These are phyloP conservation scores for Parietaria judaica DNA, from an alignment of 306 rosid genomes.

Conservation along the genomic window DNA sequence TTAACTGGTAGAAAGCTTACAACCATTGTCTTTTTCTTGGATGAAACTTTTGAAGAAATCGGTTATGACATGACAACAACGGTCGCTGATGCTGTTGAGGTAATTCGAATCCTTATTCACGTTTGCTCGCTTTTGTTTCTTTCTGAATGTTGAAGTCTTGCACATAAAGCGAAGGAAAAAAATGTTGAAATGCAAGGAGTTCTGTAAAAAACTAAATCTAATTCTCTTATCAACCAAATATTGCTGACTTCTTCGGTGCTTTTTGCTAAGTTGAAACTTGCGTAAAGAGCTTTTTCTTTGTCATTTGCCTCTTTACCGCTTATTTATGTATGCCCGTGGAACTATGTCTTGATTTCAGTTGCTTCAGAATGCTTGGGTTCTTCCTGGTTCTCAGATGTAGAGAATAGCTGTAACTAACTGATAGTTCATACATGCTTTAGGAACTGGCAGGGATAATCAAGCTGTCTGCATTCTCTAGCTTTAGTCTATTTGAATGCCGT, in stretches of 20 bases:
- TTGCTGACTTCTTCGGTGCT: too few relatives aligned
- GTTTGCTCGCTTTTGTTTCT: constrained; percentile 9
- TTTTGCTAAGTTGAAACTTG: neutral
- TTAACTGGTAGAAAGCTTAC: constrained; percentile 81
- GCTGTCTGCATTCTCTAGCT: constrained; percentile 66
- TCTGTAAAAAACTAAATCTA: neutral
- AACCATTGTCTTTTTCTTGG: constrained; percentile 82
- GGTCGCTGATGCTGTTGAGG: constrained; percentile 93
- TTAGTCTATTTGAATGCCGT: constrained; percentile 77
- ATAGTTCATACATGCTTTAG: constrained; percentile 34
- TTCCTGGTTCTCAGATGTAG: neutral
- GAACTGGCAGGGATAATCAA: constrained; percentile 88
- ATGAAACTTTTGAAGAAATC: constrained; percentile 96
- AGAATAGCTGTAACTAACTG: constrained; percentile 14
- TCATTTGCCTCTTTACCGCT: too few relatives aligned
- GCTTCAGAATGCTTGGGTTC: neutral
- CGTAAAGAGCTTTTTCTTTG: too few relatives aligned
- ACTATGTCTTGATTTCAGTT: too few relatives aligned
- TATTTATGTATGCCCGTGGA: too few relatives aligned
- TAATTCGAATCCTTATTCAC: constrained; percentile 24
- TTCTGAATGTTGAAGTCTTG: neutral
- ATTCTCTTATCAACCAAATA: too few relatives aligned
- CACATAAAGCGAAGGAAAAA: neutral
- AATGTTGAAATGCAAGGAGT: neutral
- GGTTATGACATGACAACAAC: constrained; percentile 89